Conservation (phyloP, 257 asterid genomes). For the Paraleonurus japonicus region DNA sequence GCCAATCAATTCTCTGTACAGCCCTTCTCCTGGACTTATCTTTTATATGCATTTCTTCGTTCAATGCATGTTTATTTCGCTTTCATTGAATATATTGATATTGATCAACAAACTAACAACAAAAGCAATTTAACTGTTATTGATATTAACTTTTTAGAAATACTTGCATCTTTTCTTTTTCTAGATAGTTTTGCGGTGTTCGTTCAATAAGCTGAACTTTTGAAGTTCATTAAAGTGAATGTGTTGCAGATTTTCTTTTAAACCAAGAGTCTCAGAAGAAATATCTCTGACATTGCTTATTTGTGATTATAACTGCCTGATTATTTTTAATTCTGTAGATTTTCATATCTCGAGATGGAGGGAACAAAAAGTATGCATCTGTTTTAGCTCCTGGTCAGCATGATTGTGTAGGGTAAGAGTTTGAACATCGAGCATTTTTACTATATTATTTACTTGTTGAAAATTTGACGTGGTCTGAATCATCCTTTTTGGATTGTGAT, state of each 20-base stretch:
- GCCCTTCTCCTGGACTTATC: conserved; percentile 28
- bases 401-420: conserved; percentile 85
- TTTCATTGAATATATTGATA: not conserved
- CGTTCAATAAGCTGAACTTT: no score
- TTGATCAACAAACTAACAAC: not conserved
- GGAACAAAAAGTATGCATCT: conserved; percentile 84
- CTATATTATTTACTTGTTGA: not conserved
- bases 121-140: not conserved
- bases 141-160: not conserved
- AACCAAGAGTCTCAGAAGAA: not conserved
- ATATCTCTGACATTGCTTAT: not conserved
- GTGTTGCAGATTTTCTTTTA: no score
- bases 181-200: not conserved
- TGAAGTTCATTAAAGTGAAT: no score
- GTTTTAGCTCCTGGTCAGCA: conserved; percentile 91
- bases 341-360: conserved; percentile 95
- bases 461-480: not conserved
- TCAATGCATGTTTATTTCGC: not conserved
- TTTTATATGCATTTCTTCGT: conserved; percentile 17
- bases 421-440: not conserved
- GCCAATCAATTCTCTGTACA: conserved; percentile 97
- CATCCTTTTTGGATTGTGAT: not conserved
- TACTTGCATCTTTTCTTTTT: not conserved
- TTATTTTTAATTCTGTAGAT: conserved; percentile 49
- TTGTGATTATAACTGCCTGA: not conserved